Conservation (phyloP, 2,329 filamentous ascomycete genomes). For the Chaetomium sp. region DNA sequence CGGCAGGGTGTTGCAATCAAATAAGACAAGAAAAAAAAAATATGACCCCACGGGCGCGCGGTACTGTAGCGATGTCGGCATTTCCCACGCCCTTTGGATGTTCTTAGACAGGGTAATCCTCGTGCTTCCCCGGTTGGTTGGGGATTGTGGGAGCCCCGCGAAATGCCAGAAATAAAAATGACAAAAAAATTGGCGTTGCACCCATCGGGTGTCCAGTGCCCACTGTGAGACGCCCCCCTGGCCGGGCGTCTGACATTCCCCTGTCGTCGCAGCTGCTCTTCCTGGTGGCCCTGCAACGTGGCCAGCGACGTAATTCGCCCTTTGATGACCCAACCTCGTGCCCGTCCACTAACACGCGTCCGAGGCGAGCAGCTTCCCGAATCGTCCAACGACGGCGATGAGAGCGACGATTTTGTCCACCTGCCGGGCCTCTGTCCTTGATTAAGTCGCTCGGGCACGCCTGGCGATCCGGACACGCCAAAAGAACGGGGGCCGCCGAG, state of each 20-base stretch:
- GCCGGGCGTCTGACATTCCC: not conserved
- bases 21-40: not conserved
- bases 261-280: conserved; percentile 10
- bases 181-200: too few species aligned
- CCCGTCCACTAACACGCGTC: conserved; percentile 15
- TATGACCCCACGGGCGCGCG: not conserved
- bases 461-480: not conserved
- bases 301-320: not conserved
- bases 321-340: conserved; percentile 10
- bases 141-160: not conserved
- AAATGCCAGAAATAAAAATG: not conserved
- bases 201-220: not conserved
- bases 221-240: conserved; percentile 1
- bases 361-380: conserved; percentile 21
- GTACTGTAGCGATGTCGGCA: conserved; percentile 13
- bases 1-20: too few species aligned
- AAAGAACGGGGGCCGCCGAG: conserved; percentile 13
- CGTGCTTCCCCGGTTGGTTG: too few species aligned
- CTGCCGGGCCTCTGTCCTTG: too few species aligned
- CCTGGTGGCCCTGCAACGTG: conserved; percentile 15
- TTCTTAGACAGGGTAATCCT: too few species aligned
- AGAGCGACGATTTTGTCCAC: not conserved
- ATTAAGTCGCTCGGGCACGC: too few species aligned
- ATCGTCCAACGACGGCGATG: conserved; percentile 16
- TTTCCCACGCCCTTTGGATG: too few species aligned